Evolutionary conservation across 2,329 filamentous ascomycete species (phyloP), one percentile per base, ranked within the genome.

Genomic region (Xylaria sp.): DNA sequence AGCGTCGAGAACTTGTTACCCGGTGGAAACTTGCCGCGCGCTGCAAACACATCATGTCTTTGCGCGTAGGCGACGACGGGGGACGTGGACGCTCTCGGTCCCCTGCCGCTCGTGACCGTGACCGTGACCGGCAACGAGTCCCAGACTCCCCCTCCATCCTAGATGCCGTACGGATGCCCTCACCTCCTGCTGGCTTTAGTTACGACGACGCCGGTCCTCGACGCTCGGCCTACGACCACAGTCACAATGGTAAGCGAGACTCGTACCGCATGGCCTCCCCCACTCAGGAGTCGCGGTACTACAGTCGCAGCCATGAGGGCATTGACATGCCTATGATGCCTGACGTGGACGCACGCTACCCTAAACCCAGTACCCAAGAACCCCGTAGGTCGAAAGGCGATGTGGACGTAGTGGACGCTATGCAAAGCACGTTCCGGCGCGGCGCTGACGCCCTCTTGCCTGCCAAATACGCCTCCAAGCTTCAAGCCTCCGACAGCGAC

Each of bases 21-120:
- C 5, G 3, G 48, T 24, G 12, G 58, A 19, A 53, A 48, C 53
- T 56, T 30, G 51, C 48, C 42, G 34, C 57, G 57, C 48, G 4
- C 19, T 45, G 34, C 55, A 7, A 61, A 67, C 74, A 50, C 42
- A 59, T n/a, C 14, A 88, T 88, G 86, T 87, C 86, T 72, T 80
- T 87, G 53, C 80, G 81, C 64, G 82, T 86, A 61, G 83, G 84
- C 67, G 82, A 83, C 64, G 76, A 76, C 66, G 77, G 79, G 57
- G 81, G 81, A 54, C 82, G 83, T 62, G 82, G 79, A 57, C 84
- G 85, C 61, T 84, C 85, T 60, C 81, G 82, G 61, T 88, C 86
- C 0, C 81, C 79, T 55, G 80, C 77, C 65, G 75, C 81, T 71
- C 79, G 76, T 21, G 67, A 67, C 45, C 65, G 42, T 50, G 79